Base-by-base conservation (phyloP, 177 flowering plant genomes). In the Vitis hybrid region DNA sequence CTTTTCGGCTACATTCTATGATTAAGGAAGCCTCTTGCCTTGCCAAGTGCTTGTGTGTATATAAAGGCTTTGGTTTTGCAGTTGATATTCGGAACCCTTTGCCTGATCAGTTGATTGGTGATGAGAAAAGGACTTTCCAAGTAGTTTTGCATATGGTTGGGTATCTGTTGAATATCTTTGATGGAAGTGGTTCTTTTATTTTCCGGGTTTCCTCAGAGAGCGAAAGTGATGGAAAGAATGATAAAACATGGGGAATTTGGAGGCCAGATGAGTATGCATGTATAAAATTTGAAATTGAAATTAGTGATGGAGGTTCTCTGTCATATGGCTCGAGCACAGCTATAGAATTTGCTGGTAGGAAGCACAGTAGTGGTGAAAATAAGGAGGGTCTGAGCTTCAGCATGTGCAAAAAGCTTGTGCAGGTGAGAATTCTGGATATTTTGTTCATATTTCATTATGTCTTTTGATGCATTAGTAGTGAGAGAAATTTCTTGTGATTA, bases 111-210 rank as follows among this genome's bases (percentile, higher is more conserved):
- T 84, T 86, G 52, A 67, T 84, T 32, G 90, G 90, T 6, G 90
- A 84, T 65, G 90, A 86, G 68, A 75, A 51, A 55, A 81, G 90
- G 66, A 67, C 81, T 30, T 84, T 86, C 71, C 90, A 86, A 69
- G 85, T 86, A 60, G 76, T 86, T 67, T 64, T 84, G 71, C 85
- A 86, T 70, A 84, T 84, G 86, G 81, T 81, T 49, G 88, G 86
- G 21, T 65, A 79, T 67, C 61, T 86, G n/a, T 69, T 86, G 75
- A 70, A 75, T 59, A 18, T 57, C 18, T 66, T 62, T 62, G 63
- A 71, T n/a, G 72, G 74, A 59, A 71, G 73, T 11, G 83, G 82
- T 6, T 69, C 70, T 49, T 62, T 83, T 5, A 24, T 62, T n/a
- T 80, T 86, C n/a, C 78, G 81, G 65, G 85, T 85, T 57, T 65